Percentiles rank a stretch among this genome's conserved stretches.
Evolutionary conservation across 208 protist genomes (phyloP).

Genomic region (Crithidia expoeki): DNA sequence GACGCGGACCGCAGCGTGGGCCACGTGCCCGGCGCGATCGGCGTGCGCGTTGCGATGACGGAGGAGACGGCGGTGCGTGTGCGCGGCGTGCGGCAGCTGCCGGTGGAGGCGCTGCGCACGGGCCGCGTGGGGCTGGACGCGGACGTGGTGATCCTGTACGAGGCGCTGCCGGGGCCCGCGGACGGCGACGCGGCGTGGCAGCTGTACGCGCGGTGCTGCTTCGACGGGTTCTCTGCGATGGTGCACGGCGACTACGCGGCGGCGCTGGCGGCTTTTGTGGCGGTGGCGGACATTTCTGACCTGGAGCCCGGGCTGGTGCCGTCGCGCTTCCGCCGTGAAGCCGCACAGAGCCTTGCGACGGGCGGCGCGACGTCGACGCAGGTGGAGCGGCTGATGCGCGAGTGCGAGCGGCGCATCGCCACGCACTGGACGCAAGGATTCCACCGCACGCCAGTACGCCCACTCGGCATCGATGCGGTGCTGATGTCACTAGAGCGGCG

Average conservation of each 20-base stretch:
- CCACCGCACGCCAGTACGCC: neutral
- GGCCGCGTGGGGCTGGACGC: conserved; percentile 11
- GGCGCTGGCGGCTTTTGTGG: conserved; percentile 31
- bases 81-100: conserved; percentile 17
- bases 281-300: conserved; percentile 24
- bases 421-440: neutral
- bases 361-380: conserved; percentile 22
- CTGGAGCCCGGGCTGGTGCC: conserved; percentile 27
- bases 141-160: conserved; percentile 36
- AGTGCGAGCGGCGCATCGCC: conserved; percentile 19
- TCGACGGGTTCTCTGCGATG: conserved; percentile 44
- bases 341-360: conserved; percentile 9
- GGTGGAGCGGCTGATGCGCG: conserved; percentile 29
- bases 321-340: conserved; percentile 17
- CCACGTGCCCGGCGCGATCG: conserved; percentile 29
- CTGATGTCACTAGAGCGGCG: neutral
- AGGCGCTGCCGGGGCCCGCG: conserved; percentile 24
- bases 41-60: conserved; percentile 38
- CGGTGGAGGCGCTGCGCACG: neutral
- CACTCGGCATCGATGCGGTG: conserved; percentile 18
- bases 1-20: conserved; percentile 37
- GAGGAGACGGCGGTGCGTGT: conserved; percentile 49
- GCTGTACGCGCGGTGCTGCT: conserved; percentile 24
- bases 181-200: conserved; percentile 28
- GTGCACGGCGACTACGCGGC: conserved; percentile 40